phyloP scores from a whole-genome alignment of 305 asterid genomes.

The Caryopteris hybrid region DNA sequence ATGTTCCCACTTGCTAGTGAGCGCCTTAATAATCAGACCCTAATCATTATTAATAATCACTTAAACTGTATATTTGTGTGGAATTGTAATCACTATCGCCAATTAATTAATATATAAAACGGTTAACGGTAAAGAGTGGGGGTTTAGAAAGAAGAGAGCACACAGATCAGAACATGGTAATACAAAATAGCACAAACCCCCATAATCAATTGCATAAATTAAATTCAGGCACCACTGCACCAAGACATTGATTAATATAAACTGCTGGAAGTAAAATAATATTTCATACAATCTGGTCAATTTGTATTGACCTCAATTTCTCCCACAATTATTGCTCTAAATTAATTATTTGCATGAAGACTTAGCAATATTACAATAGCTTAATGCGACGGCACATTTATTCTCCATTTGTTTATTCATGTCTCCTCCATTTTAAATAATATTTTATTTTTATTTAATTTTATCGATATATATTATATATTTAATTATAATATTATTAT shows the following conservation, averaged over 20 bases:
- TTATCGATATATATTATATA: too few species aligned
- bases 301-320: conserved; percentile 31
- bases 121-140: conserved; percentile 13
- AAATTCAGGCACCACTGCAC: conserved; percentile 41
- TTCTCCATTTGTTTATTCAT: neutral
- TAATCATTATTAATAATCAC: neutral
- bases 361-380: neutral
- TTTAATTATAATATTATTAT: too few species aligned
- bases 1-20: too few species aligned
- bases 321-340: conserved; percentile 13
- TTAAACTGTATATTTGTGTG: neutral
- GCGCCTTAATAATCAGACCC: too few species aligned
- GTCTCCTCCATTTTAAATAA: too few species aligned
- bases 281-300: conserved; percentile 29
- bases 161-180: conserved; percentile 23
- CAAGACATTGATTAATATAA: neutral
- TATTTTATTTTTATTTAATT: too few species aligned
- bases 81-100: too few species aligned
- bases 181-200: conserved; percentile 46
- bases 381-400: neutral
- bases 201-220: conserved; percentile 7
- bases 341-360: neutral
- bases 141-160: conserved; percentile 27
- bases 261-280: neutral
- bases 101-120: too few species aligned